Percentiles rank a stretch among this genome's conserved stretches.
Conservation (phyloP, 352 stramenopile species). For the Phytopythium boreale region DNA sequence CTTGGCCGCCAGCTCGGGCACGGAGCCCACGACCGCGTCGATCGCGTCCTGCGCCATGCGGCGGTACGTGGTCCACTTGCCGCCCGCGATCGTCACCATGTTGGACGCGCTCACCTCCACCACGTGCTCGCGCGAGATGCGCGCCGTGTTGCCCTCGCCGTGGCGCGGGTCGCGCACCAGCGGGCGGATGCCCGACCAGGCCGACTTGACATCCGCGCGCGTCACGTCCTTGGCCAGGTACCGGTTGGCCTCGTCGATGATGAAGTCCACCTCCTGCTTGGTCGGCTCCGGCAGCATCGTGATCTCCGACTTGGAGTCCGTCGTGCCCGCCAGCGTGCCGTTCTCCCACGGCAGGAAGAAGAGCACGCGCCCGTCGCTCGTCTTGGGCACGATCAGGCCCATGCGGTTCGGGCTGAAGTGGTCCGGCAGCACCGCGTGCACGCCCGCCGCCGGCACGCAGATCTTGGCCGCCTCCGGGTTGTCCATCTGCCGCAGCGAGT, state of each 20-base stretch:
- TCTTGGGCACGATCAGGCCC: constrained; percentile 96
- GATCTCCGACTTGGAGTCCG: constrained; percentile 91
- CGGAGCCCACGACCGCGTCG: constrained; percentile 82
- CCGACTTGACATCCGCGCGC: constrained; percentile 90
- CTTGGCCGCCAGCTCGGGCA: constrained; percentile 77
- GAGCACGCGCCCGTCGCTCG: constrained; percentile 89
- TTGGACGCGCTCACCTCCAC: constrained; percentile 89
- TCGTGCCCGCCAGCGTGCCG: constrained; percentile 91
- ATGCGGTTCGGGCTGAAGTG: constrained; percentile 94
- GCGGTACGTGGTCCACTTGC: constrained; percentile 97
- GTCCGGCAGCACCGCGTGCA: constrained; percentile 94
- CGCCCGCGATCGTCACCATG: constrained; percentile 94
- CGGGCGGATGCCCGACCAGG: constrained; percentile 95
- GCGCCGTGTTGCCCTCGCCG: constrained; percentile 72
- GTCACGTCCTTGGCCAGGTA: constrained; percentile 90
- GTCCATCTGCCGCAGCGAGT: constrained; percentile 91
- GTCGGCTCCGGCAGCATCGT: constrained; percentile 94
- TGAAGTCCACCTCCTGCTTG: constrained; percentile 92
- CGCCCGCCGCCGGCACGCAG: constrained; percentile 91
- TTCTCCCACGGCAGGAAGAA: constrained; percentile 98
- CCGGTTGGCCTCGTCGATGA: constrained; percentile 91
- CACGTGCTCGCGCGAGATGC: constrained; percentile 93
- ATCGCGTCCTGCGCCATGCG: constrained; percentile 95
- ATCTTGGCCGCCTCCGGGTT: constrained; percentile 87
- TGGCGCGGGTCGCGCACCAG: constrained; percentile 91